phyloP scores from a whole-genome alignment of 1,139 yeast genomes.

The Saccharomyces hybrid region DNA sequence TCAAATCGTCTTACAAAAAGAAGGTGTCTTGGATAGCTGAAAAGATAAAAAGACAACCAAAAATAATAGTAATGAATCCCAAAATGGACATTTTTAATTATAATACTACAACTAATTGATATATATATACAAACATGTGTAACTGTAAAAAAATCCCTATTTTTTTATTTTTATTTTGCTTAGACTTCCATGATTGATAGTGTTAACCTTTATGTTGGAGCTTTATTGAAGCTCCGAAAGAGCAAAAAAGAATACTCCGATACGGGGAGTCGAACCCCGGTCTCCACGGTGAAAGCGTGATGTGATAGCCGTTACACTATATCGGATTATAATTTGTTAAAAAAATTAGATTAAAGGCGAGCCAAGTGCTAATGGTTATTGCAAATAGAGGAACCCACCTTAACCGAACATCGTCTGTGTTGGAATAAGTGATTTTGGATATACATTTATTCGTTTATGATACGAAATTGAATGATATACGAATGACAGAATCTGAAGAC shows the following conservation, averaged over 20 bases:
- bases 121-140: background rate
- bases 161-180: too few relatives aligned
- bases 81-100: background rate
- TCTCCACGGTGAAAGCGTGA: constrained; percentile 1
- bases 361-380: too few relatives aligned
- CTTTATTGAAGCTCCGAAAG: too few relatives aligned
- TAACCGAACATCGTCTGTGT: background rate
- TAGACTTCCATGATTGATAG: too few relatives aligned
- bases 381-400: too few relatives aligned
- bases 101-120: background rate
- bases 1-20: constrained; percentile 38
- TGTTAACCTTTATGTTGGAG: too few relatives aligned
- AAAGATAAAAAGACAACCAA: background rate
- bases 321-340: background rate
- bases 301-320: constrained; percentile 1
- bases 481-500: too few relatives aligned
- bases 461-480: too few relatives aligned
- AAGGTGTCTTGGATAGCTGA: constrained; percentile 29
- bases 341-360: too few relatives aligned
- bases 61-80: background rate
- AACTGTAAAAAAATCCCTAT: background rate
- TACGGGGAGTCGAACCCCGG: constrained; percentile 2
- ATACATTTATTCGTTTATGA: too few relatives aligned
- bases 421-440: background rate
- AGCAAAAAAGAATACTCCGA: background rate